These are phyloP conservation scores for Tuber borchii DNA, from an alignment of 495 filamentous ascomycete species.

Conservation along the genomic window DNA sequence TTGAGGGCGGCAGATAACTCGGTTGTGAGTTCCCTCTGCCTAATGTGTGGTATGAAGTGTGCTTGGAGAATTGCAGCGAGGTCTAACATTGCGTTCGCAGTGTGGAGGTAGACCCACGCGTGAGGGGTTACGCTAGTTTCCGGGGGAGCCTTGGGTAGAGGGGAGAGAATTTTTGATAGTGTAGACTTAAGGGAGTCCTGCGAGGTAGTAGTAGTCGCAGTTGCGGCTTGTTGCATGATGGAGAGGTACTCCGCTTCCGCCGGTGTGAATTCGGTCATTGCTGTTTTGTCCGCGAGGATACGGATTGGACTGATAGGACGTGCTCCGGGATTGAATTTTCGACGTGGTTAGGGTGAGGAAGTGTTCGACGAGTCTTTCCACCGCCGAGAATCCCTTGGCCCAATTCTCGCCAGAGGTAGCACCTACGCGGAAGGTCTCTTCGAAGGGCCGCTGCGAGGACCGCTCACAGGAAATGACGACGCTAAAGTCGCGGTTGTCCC, in stretches of 20 bases:
- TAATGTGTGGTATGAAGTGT: conserved; percentile 9
- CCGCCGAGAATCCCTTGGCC: conserved; percentile 33
- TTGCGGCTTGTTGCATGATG: conserved; percentile 10
- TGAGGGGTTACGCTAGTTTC: neutral
- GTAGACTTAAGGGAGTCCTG: conserved; percentile 7
- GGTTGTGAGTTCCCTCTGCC: neutral
- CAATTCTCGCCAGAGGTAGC: conserved; percentile 36
- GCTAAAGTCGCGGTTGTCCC: conserved; percentile 43
- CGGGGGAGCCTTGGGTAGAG: conserved; percentile 8
- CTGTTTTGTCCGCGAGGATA: conserved; percentile 4
- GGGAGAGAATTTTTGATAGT: conserved; percentile 18
- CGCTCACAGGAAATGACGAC: conserved; percentile 41
- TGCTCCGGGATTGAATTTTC: neutral
- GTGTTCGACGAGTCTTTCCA: conserved; percentile 24
- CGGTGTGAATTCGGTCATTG: conserved; percentile 16
- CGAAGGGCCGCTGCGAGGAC: conserved; percentile 23
- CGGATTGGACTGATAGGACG: conserved; percentile 5
- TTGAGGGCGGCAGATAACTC: conserved; percentile 18
- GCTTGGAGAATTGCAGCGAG: conserved; percentile 16
- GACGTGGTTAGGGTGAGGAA: conserved; percentile 13
- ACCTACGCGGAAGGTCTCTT: conserved; percentile 34
- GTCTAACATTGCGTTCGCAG: conserved; percentile 18
- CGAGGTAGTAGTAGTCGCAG: conserved; percentile 16
- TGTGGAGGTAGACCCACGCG: conserved; percentile 28
- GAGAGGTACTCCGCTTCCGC: conserved; percentile 14